These are phyloP conservation scores for Buxus sempervirens DNA, from an alignment of 164 flowering plant genomes.

Conservation along the genomic window DNA sequence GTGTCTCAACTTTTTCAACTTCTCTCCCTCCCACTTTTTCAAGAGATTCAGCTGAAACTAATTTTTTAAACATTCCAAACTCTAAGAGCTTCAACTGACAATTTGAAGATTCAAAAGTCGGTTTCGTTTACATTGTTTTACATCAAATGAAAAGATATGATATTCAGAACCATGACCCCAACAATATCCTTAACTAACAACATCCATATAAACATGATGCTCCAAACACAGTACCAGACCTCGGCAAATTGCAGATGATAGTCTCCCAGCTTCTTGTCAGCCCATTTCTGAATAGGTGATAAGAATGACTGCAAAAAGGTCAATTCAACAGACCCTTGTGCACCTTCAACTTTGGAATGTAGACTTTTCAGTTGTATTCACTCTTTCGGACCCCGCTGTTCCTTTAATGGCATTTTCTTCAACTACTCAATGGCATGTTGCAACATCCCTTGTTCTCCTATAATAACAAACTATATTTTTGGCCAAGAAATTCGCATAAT, in stretches of 20 bases:
- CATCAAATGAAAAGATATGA: too few relatives aligned
- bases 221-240: conserved; percentile 37
- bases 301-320: conserved; percentile 83
- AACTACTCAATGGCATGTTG: conserved; percentile 76
- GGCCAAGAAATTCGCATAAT: background rate
- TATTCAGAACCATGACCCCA: background rate
- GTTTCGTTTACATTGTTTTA: too few relatives aligned
- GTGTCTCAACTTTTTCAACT: too few relatives aligned
- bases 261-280: conserved; percentile 76
- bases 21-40: too few relatives aligned
- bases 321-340: conserved; percentile 44
- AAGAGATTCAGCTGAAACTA: too few relatives aligned
- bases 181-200: background rate
- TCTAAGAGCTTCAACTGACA: too few relatives aligned
- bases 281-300: conserved; percentile 84
- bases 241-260: conserved; percentile 82
- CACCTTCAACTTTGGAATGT: conserved; percentile 58
- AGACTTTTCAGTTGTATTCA: conserved; percentile 77
- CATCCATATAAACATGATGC: background rate
- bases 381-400: conserved; percentile 93
- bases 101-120: too few relatives aligned
- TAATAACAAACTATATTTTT: conserved; percentile 65
- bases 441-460: conserved; percentile 68
- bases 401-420: conserved; percentile 79
- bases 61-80: too few relatives aligned